A percentile compares a stretch with the other conserved stretches of the same genome.
These are phyloP conservation scores for Schoenoplectus tabernaemontani DNA, from an alignment of 202 grass and related monocot genomes.

Conservation along the genomic window DNA sequence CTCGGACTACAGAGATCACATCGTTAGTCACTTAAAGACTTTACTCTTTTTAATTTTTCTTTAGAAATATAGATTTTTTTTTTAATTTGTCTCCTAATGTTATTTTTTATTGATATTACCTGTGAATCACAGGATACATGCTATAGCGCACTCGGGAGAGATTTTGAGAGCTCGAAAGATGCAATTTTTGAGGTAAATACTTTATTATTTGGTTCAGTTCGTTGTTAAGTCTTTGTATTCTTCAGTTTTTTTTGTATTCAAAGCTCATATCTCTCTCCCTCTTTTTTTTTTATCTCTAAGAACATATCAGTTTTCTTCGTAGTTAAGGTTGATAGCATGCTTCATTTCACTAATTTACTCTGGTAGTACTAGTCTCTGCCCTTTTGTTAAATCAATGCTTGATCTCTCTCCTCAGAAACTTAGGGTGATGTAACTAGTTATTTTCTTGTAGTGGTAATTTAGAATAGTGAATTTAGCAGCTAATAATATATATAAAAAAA, in stretches of 20 bases:
- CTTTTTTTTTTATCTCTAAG: no score
- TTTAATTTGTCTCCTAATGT: neutral
- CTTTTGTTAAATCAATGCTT: neutral
- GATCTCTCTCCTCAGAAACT: neutral
- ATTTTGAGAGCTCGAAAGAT: constrained; percentile 86
- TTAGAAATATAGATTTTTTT: neutral
- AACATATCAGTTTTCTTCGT: neutral
- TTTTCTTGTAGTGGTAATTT: neutral
- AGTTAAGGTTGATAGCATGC: neutral
- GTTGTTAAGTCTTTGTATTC: neutral
- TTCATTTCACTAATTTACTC: neutral
- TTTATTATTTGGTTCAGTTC: neutral
- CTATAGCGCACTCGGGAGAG: constrained; percentile 51
- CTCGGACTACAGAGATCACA: constrained; percentile 75
- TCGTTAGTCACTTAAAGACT: constrained; percentile 37
- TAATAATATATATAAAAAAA: no score
- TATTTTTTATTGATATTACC: neutral
- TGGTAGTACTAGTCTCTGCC: neutral
- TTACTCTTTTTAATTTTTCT: neutral
- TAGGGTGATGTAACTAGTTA: neutral
- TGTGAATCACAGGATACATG: constrained; percentile 61
- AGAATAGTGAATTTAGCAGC: neutral
- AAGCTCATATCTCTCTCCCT: neutral
- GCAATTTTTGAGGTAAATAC: constrained; percentile 62
- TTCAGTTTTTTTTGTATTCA: neutral